Evolutionary conservation across 306 rosid species (phyloP).

Genomic region (Clitoria ternatea): DNA sequence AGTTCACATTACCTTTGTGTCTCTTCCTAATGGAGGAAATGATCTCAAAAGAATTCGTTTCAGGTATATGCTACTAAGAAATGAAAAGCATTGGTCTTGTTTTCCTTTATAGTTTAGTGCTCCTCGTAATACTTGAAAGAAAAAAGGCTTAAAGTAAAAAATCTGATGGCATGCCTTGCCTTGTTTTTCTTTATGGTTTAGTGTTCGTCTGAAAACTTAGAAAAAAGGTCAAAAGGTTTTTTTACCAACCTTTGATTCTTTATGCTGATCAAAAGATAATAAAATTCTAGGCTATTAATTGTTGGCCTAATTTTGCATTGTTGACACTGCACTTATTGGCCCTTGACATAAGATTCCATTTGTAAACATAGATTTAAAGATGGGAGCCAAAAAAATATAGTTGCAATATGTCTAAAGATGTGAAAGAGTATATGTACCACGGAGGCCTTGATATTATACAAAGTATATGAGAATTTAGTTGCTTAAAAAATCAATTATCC

Average conservation of each 20-base stretch:
- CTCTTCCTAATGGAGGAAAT: slow-evolving; percentile 92
- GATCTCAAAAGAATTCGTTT: slow-evolving; percentile 86
- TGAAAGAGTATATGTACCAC: background rate
- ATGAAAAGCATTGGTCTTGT: background rate
- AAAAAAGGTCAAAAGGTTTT: too few relatives aligned
- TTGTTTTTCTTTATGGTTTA: too few relatives aligned
- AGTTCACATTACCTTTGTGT: slow-evolving; percentile 67
- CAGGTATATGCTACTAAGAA: slow-evolving; percentile 49
- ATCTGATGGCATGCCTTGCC: too few relatives aligned
- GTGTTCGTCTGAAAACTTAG: too few relatives aligned
- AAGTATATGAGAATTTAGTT: slow-evolving; percentile 5
- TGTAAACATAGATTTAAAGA: background rate
- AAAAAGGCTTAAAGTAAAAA: too few relatives aligned
- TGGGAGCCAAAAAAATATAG: background rate
- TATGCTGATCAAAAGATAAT: background rate
- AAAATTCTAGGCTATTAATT: background rate
- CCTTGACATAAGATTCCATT: background rate
- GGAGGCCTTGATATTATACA: slow-evolving; percentile 2
- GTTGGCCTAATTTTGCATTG: background rate
- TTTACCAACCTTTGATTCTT: background rate
- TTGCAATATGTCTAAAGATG: background rate
- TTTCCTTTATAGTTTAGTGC: too few relatives aligned
- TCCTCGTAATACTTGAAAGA: background rate
- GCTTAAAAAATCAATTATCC: slow-evolving; percentile 16
- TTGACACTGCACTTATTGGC: background rate